Evolutionary conservation across 129 eudicot species (phyloP), one percentile per base, ranked within the genome.

Genomic region (Smallanthus sonchifolius): DNA sequence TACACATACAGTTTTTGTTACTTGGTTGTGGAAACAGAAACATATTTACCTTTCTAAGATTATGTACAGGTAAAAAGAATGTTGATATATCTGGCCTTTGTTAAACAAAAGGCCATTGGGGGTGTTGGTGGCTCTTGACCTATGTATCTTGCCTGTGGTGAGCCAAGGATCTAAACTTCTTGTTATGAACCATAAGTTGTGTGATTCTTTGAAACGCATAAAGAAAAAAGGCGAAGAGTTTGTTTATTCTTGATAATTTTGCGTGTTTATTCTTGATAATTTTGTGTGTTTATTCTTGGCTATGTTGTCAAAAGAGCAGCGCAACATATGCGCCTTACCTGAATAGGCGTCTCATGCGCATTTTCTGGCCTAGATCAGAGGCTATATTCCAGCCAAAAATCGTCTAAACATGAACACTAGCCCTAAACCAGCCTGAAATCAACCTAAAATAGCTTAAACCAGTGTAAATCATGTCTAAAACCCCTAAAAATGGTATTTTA

Each of bases 141-240:
- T 13, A 5, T 60, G 66, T 60, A 30, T 60, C 42, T 32, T 60
- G 42, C 32, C 37, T n/a, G 36, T n/a, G 2, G 3, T 44, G 60
- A 59, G 77, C 74, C 44, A 34, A 38, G 45, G 77, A 78, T 70
- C 67, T 63, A 20, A 65, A 65, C 44, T 19, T 75, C 17, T 67
- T 52, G 47, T 42, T 64, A 37, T 64, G 68, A 74, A 74, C 67
- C 75, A 15, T 77, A 77, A 77, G 70, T 61, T 38, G 82, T 70
- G 76, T 78, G 77, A 78, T 78, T 78, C 66, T 48, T 78, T 39
- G 15, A 70, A 62, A 69, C 34, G 47, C 81, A 44, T 43, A 59
- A 14, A 54, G 24, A 32, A 60, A 70, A 78, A 69, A 39, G 45
- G 40, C 30, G 16, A 42, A 43, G 42, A 20, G 43, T 15, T 60